Conservation (phyloP, 1,284 basidiomycete species). For the Ustilago bromivora region DNA sequence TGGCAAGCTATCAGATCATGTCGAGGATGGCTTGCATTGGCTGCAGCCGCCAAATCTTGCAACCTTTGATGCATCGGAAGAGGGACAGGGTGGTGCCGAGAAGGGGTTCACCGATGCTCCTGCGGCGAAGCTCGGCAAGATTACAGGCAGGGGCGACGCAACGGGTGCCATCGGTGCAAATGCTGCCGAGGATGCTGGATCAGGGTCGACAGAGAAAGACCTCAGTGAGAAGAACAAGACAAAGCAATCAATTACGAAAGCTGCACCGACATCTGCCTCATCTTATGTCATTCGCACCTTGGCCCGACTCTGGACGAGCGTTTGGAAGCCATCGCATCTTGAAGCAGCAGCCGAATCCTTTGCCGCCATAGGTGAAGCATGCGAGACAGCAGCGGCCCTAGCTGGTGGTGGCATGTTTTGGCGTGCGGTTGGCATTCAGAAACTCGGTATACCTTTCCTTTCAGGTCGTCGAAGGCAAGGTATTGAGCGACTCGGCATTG, state of each 20-base stretch:
- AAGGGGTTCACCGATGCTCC: constrained; percentile 9
- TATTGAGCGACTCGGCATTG: constrained; percentile 55
- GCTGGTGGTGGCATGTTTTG: constrained; percentile 58
- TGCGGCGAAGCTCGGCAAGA: constrained; percentile 26
- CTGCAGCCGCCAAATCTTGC: constrained; percentile 30
- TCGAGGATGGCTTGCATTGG: constrained; percentile 17
- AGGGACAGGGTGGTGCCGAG: constrained; percentile 8
- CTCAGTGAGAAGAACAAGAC: background rate
- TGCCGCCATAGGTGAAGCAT: constrained; percentile 47
- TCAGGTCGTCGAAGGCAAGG: constrained; percentile 49
- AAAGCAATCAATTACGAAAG: background rate
- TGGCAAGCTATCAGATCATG: constrained; percentile 18
- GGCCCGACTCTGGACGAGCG: constrained; percentile 8
- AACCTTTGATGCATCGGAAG: constrained; percentile 19
- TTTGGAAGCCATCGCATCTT: constrained; percentile 18
- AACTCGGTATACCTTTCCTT: constrained; percentile 31
- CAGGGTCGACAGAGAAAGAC: background rate
- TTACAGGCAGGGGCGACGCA: constrained; percentile 37
- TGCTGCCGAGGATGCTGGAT: constrained; percentile 22
- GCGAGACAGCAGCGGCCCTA: constrained; percentile 54
- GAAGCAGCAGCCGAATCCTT: constrained; percentile 21
- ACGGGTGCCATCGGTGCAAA: constrained; percentile 32
- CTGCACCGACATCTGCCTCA: background rate
- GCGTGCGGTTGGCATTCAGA: constrained; percentile 51
- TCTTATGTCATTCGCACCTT: background rate